Evolutionary conservation across 225 moss, liverwort and hornwort genomes (phyloP), one percentile per base, ranked within the genome.

Genomic region (Marchantia polymorpha): DNA sequence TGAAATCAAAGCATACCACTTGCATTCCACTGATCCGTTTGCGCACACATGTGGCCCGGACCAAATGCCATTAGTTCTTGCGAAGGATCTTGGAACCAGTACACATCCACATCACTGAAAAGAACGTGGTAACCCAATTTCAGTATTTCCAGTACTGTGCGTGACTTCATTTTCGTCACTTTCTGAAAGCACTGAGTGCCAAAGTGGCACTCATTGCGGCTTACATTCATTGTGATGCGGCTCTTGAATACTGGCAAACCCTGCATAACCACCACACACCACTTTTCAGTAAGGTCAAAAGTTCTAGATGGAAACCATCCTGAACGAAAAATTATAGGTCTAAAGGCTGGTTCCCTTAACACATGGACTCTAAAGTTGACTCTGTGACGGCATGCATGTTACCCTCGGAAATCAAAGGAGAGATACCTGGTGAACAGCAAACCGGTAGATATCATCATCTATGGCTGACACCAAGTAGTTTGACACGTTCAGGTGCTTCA

Each of bases 71-170:
- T 96, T 79, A 96, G 88, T 74, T 96, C 96, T 48, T 86, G 82
- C 59, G 90, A 82, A 20, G 96, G 96, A 77, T 96, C 91, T 85
- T 94, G 85, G 77, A 99, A 99, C 99, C 99, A 99, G 80, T 95
- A 93, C 60, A 99, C 90, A 79, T 99, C 99, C 16, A 95, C 99
- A 64, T 99, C 95, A 79, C 99, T 99, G 81, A 99, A 95, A 63
- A 99, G 92, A 29, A 99, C 95, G 88, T 95, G 91, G 54, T 86
- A 99, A 29, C 99, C 99, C 69, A 99, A 88, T 77, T 89, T 85
- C 85, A 99, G 80, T 63, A 99, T 88, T 68, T 91, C 84, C 63
- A 99, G 85, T 51, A 99, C 95, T 29, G 93, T 91, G 25, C 91
- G 89, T 56, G 99, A 99, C 80, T 99, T 99, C 87, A 91, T 91